Conservation (phyloP, 2,329 filamentous ascomycete genomes). For the Xylaria sp. region DNA sequence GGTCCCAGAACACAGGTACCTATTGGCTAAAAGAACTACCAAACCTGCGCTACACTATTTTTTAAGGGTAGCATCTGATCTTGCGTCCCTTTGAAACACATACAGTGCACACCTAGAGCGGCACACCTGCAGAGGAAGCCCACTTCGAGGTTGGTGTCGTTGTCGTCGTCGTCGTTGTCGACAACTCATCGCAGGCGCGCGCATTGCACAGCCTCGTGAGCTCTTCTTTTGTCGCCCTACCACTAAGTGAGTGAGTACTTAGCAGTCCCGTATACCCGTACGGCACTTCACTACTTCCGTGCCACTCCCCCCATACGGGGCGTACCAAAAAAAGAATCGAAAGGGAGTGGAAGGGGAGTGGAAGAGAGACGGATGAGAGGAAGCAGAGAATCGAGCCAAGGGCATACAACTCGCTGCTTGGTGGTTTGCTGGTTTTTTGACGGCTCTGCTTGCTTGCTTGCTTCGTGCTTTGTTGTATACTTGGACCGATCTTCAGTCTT, state of each 20-base stretch:
- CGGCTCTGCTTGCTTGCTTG: neutral
- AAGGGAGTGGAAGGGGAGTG: neutral
- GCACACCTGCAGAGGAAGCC: neutral
- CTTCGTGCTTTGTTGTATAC: neutral
- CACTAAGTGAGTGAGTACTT: neutral
- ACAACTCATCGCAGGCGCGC: neutral
- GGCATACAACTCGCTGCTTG: neutral
- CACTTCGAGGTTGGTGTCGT: conserved; percentile 9
- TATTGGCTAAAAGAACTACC: no score
- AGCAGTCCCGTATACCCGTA: neutral
- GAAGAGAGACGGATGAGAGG: neutral
- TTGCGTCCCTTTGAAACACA: conserved; percentile 25
- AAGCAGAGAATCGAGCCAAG: neutral
- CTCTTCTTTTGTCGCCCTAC: neutral
- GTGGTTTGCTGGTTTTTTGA: neutral
- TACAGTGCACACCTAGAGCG: neutral
- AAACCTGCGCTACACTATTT: neutral
- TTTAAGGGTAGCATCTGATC: conserved; percentile 7
- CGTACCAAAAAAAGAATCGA: conserved; percentile 16
- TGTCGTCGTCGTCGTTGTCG: conserved; percentile 10
- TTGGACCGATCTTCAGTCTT: neutral
- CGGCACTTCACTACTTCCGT: neutral
- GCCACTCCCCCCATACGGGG: conserved; percentile 15
- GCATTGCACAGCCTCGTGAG: conserved; percentile 28
- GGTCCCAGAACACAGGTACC: neutral